These are phyloP conservation scores for Starmerella geochares DNA, from an alignment of 805 yeast species.

Conservation along the genomic window DNA sequence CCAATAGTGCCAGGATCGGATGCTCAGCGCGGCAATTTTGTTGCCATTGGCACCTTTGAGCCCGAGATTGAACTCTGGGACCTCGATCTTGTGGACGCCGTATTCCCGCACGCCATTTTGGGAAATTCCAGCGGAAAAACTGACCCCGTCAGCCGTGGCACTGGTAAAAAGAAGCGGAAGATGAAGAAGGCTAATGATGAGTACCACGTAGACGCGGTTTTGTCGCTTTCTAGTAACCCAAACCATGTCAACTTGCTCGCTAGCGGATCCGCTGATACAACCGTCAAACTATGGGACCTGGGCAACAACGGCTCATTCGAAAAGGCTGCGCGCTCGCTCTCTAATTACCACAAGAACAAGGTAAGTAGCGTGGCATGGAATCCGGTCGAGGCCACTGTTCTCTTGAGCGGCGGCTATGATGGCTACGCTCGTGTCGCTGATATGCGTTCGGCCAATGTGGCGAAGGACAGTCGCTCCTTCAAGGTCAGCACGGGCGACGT, in stretches of 20 bases:
- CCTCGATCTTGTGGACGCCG: conserved; percentile 80
- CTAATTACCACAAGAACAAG: conserved; percentile 60
- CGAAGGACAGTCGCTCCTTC: conserved; percentile 48
- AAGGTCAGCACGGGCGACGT: conserved; percentile 60
- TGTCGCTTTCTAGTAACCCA: conserved; percentile 74
- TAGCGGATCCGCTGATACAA: conserved; percentile 89
- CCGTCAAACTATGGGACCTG: conserved; percentile 93
- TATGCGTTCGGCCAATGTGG: conserved; percentile 60
- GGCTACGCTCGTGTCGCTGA: conserved; percentile 64
- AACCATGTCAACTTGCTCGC: conserved; percentile 76
- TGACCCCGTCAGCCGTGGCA: conserved; percentile 26
- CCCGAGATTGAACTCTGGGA: conserved; percentile 98
- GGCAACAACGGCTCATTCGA: conserved; percentile 37
- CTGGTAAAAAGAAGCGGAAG: conserved; percentile 40
- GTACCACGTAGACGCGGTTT: conserved; percentile 89
- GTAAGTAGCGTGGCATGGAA: conserved; percentile 89
- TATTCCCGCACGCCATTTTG: conserved; percentile 85
- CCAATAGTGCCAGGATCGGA: conserved; percentile 38
- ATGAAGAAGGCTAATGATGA: conserved; percentile 48
- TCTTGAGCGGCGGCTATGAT: conserved; percentile 91
- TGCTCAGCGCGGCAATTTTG: conserved; percentile 69
- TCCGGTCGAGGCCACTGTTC: conserved; percentile 37
- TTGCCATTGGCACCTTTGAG: conserved; percentile 93
- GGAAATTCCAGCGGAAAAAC: conserved; percentile 42
- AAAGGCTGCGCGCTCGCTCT: conserved; percentile 68